Conservation (phyloP, 2,329 filamentous ascomycete genomes). For the Neonectria magnoliae region DNA sequence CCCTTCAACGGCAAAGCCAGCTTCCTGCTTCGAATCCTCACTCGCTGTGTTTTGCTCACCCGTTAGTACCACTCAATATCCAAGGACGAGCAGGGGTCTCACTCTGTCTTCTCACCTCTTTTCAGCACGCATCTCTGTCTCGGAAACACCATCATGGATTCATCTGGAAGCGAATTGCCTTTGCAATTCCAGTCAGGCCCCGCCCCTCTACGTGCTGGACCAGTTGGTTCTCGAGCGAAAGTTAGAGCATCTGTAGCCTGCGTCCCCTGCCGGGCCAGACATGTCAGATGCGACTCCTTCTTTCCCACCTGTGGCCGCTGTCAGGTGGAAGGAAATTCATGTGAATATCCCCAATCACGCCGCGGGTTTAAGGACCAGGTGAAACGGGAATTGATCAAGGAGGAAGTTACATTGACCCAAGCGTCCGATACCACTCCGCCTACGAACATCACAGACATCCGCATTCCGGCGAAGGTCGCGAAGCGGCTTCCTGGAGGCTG, state of each 20-base stretch:
- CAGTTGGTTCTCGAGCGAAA: conserved; percentile 24
- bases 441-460: conserved; percentile 12
- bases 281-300: conserved; percentile 35
- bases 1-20: conserved; percentile 19
- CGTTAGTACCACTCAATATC: conserved; percentile 18
- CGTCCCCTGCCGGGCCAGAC: conserved; percentile 34
- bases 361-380: conserved; percentile 32
- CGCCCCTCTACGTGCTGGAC: conserved; percentile 23
- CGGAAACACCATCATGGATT: conserved; percentile 27
- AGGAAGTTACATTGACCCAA: conserved; percentile 4
- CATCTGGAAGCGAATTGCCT: conserved; percentile 16
- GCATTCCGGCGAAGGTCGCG: conserved; percentile 3
- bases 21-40: conserved; percentile 14
- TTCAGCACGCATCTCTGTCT: neutral
- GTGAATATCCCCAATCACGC: conserved; percentile 34
- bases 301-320: conserved; percentile 35
- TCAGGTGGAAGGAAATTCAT: conserved; percentile 23
- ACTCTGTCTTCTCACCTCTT: conserved; percentile 10
- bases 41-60: conserved; percentile 8
- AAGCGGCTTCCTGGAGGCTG: conserved; percentile 24
- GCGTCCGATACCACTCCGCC: conserved; percentile 22
- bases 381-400: conserved; percentile 26
- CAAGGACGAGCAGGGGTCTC: neutral
- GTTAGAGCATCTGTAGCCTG: conserved; percentile 38
- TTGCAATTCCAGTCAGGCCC: conserved; percentile 7